phyloP scores from a whole-genome alignment of 495 filamentous ascomycete species.

The Chaetomium cochliodes region DNA sequence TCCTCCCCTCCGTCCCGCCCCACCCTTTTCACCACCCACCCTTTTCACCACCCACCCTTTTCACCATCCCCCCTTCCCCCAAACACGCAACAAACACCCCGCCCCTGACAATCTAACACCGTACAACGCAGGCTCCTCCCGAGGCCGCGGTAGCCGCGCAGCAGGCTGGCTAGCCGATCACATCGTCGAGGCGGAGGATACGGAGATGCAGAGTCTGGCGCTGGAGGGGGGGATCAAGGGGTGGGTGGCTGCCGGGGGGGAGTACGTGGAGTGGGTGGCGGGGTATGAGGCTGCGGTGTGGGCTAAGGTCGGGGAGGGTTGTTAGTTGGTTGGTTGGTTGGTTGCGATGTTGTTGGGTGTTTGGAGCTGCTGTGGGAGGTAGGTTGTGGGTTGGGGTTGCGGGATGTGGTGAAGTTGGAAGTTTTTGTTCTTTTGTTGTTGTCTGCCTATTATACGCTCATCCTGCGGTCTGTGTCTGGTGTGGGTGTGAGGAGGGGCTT shows the following conservation, averaged over 20 bases:
- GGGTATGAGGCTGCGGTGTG: constrained; percentile 57
- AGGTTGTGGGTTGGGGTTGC: too few species aligned
- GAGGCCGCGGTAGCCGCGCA: constrained; percentile 60
- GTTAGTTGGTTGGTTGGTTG: neutral
- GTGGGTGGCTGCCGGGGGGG: constrained; percentile 58
- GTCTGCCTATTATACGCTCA: too few species aligned
- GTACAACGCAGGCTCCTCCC: constrained; percentile 55
- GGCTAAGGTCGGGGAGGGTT: constrained; percentile 25
- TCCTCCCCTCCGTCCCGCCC: constrained; percentile 1
- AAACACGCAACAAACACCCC: too few species aligned
- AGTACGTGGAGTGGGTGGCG: constrained; percentile 57
- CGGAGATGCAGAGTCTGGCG: constrained; percentile 53
- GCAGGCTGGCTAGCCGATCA: constrained; percentile 68
- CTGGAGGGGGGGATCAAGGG: constrained; percentile 63
- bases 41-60: neutral
- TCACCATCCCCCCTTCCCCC: too few species aligned
- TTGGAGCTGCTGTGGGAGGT: too few species aligned
- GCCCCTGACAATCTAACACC: neutral
- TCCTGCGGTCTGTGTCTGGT: too few species aligned
- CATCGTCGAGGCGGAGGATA: constrained; percentile 47
- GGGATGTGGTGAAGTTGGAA: too few species aligned
- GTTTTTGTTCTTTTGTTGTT: too few species aligned
- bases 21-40: too few species aligned
- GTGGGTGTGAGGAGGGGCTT: too few species aligned
- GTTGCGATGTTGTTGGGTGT: too few species aligned